Base-by-base conservation (phyloP, 108 stramenopile genomes). In the Hondaea fermentalgiana region DNA sequence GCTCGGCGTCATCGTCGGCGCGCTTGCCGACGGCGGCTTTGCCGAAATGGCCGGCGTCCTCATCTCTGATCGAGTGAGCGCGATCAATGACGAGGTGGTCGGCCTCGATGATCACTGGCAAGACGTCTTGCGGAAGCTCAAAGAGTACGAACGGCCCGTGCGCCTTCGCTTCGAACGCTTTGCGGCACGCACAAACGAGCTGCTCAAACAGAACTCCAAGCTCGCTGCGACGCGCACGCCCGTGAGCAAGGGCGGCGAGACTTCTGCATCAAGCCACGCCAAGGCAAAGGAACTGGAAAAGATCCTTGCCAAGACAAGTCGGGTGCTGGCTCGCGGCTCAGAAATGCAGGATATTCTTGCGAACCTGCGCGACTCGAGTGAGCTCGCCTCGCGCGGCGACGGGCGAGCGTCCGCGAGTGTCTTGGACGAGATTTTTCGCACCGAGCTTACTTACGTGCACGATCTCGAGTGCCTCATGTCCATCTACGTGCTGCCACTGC, bases 91-190 rank as follows among this genome's bases (percentile, higher is more conserved):
- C 76, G 76, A 83, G 51, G 51, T 16, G 10, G 76, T 83, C 51
- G 76, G 76, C 4, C 76, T 83, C 51, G 76, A 83, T 23, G 76
- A 83, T 23, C 76, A 83, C 51, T 83, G 76, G 76, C 76, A 83
- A 1, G 76, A 83, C n/a, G 76, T 83, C 49, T 35, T 83, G 76
- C 49, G 49, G 23, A 83, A 83, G 76, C 76, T 83, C n/a, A 83
- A 83, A 23, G 51, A 83, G 14, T 83, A 83, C 76, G 49, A 47
- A 8, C 76, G 76, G 10, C 76, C 76, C 51, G 49, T 83, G 45
- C 76, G 51, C n/a, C 14, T 83, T 23, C 45, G 51, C 25, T 83
- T 83, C 28, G 76, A 83, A 45, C 76, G 76, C 25, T 83, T 83
- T 28, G 51, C 76, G 45, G 76, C 76, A 23, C 45, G 76, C 25